A percentile compares a stretch with the other conserved stretches of the same genome.
Evolutionary conservation across 257 asterid species (phyloP).

Genomic region (Solanum rostratum): DNA sequence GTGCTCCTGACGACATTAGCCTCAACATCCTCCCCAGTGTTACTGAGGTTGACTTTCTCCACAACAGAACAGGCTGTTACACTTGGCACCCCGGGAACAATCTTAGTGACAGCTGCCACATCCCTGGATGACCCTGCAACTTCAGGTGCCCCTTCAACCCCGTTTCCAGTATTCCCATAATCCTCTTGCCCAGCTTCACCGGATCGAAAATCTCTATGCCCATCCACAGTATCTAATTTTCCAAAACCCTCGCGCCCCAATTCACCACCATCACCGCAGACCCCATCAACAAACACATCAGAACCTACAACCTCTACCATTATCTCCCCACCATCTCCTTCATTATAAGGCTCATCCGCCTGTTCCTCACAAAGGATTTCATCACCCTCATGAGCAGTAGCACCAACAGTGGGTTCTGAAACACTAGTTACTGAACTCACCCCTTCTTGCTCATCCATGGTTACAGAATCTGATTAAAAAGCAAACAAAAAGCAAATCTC

Average conservation of each 20-base stretch:
- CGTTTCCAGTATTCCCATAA: slow-evolving; percentile 17
- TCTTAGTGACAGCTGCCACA: slow-evolving; percentile 5
- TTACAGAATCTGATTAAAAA: slow-evolving; percentile 9
- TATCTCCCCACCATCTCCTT: slow-evolving; percentile 49
- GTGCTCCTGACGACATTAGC: background rate
- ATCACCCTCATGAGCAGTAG: slow-evolving; percentile 8
- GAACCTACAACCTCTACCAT: slow-evolving; percentile 88
- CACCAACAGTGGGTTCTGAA: slow-evolving; percentile 23
- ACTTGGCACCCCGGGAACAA: background rate
- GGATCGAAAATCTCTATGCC: background rate
- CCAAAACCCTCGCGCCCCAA: slow-evolving; percentile 16
- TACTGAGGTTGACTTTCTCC: slow-evolving; percentile 10
- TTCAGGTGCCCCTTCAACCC: slow-evolving; percentile 6
- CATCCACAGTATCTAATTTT: background rate
- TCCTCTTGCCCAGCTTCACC: slow-evolving; percentile 2
- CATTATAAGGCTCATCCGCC: slow-evolving; percentile 27
- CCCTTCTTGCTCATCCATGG: slow-evolving; percentile 50
- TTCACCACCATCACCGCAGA: slow-evolving; percentile 8
- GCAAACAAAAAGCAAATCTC: slow-evolving; percentile 10
- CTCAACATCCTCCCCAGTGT: slow-evolving; percentile 5
- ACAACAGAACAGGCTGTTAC: slow-evolving; percentile 7
- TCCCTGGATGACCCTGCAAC: slow-evolving; percentile 10
- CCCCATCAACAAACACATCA: slow-evolving; percentile 71
- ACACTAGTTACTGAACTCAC: slow-evolving; percentile 31
- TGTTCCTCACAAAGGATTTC: slow-evolving; percentile 25